phyloP scores from a whole-genome alignment of 345 rosid species.

The Murraya koenigii region DNA sequence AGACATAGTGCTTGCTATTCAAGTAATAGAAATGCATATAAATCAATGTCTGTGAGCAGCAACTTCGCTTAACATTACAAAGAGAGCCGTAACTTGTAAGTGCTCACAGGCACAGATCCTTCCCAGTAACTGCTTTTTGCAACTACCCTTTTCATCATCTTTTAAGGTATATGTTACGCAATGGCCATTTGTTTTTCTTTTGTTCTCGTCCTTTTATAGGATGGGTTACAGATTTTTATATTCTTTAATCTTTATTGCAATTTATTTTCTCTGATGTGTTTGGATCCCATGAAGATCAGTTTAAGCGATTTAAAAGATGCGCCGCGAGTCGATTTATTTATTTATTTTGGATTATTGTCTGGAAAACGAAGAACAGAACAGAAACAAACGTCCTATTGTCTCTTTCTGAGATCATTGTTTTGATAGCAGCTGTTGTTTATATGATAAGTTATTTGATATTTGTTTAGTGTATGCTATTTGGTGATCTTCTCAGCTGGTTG shows the following conservation, averaged over 20 bases:
- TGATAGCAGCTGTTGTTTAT: background rate
- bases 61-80: background rate
- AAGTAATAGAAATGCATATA: background rate
- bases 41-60: background rate
- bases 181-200: background rate
- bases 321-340: background rate
- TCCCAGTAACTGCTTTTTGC: background rate
- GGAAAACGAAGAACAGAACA: background rate
- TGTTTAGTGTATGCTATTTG: background rate
- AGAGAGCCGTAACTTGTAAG: background rate
- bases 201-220: background rate
- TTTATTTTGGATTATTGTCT: background rate
- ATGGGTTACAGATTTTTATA: background rate
- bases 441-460: background rate
- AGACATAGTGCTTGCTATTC: background rate
- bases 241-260: background rate
- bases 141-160: slow-evolving; percentile 3
- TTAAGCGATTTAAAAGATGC: too few species aligned
- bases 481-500: background rate
- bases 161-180: slow-evolving; percentile 11
- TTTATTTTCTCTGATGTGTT: background rate
- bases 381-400: background rate
- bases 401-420: background rate
- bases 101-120: background rate
- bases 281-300: background rate